A percentile compares a stretch with the other conserved stretches of the same genome.
Evolutionary conservation across 768 basidiomycete genomes (phyloP).

Genomic region (Tricholoma saponaceum): DNA sequence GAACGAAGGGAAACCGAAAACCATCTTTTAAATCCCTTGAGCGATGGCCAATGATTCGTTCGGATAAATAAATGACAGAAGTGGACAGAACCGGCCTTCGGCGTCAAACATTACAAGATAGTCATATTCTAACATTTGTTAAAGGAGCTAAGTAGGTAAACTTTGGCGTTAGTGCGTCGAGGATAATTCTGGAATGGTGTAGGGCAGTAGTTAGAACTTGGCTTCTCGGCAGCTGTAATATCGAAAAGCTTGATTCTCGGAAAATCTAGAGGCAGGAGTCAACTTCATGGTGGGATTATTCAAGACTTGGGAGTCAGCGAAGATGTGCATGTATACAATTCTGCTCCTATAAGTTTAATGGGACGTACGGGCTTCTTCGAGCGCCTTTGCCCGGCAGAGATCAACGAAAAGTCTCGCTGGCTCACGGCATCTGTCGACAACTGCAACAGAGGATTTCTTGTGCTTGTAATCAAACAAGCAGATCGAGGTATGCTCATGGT

Average conservation of each 20-base stretch:
- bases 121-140: not conserved
- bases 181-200: not conserved
- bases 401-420: too few species aligned
- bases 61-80: not conserved
- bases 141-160: not conserved
- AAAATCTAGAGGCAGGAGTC: not conserved
- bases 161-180: not conserved
- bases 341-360: too few species aligned
- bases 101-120: not conserved
- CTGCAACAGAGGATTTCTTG: too few species aligned
- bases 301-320: too few species aligned
- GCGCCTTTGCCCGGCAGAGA: too few species aligned
- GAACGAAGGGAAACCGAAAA: not conserved
- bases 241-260: too few species aligned
- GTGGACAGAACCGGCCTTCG: not conserved
- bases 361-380: too few species aligned
- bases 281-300: not conserved
- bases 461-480: too few species aligned
- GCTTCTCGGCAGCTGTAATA: too few species aligned
- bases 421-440: too few species aligned
- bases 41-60: not conserved
- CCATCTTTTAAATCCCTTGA: not conserved
- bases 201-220: not conserved
- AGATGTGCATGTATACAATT: too few species aligned
- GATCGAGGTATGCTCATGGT: too few species aligned